These are phyloP conservation scores for Alopecurus myosuroides DNA, from an alignment of 176 grass and related monocot genomes.

Conservation along the genomic window DNA sequence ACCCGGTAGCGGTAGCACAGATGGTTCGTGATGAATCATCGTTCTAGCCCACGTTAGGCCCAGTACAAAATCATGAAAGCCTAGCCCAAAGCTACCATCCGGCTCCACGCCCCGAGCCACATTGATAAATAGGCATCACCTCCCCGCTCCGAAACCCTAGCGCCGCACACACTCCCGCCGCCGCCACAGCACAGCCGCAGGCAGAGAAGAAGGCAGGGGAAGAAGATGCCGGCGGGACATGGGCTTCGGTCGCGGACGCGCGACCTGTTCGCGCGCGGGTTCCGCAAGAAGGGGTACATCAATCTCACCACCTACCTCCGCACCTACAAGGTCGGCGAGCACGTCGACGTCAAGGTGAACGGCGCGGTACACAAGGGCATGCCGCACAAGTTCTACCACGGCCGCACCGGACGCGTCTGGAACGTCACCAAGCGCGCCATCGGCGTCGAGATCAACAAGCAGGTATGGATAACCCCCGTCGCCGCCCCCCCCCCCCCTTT, in stretches of 20 bases:
- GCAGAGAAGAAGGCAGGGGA: background rate
- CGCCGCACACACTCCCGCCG: conserved; percentile 2
- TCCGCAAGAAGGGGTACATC: conserved; percentile 90
- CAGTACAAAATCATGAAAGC: background rate
- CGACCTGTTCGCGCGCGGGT: conserved; percentile 59
- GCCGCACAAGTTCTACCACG: conserved; percentile 97
- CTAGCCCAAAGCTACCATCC: background rate
- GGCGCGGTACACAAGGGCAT: conserved; percentile 91
- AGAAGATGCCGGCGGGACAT: conserved; percentile 78
- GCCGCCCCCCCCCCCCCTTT: background rate
- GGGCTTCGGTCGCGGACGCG: conserved; percentile 71
- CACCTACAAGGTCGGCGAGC: conserved; percentile 86
- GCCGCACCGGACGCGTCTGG: conserved; percentile 76
- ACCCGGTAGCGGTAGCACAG: no score
- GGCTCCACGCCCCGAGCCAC: background rate
- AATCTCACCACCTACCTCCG: conserved; percentile 66
- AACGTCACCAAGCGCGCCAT: conserved; percentile 98
- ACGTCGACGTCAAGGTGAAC: conserved; percentile 91
- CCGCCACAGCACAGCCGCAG: conserved; percentile 13
- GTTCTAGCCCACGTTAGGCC: background rate
- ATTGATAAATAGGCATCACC: background rate
- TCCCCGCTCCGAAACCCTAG: conserved; percentile 19
- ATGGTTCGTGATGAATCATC: background rate
- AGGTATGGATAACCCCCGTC: conserved; percentile 33
- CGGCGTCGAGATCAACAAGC: conserved; percentile 97